Conservation (phyloP, 768 basidiomycete species). For the Pluteus cervinus region DNA sequence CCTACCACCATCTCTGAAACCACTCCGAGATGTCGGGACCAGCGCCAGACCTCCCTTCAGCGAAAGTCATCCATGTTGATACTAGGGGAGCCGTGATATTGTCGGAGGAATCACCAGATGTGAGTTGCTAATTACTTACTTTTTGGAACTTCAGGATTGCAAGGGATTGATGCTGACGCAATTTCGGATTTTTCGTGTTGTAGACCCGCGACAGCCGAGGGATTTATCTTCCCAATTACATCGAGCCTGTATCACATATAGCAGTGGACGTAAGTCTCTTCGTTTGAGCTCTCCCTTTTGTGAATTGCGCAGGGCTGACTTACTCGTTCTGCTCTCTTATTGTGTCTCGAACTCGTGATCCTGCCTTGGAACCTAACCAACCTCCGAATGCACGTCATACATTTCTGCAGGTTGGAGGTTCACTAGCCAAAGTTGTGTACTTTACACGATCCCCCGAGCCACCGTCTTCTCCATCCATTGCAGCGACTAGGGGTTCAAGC, state of each 20-base stretch:
- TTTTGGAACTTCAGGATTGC: too few species aligned
- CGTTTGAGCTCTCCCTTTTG: constrained; percentile 3
- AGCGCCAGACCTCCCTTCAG: constrained; percentile 66
- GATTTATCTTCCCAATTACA: constrained; percentile 96
- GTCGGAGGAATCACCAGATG: constrained; percentile 91
- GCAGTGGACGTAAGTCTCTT: constrained; percentile 82
- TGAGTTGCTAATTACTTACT: constrained; percentile 28
- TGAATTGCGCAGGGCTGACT: too few species aligned
- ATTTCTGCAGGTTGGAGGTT: constrained; percentile 80
- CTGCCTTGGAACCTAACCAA: too few species aligned
- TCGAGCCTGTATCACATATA: constrained; percentile 95
- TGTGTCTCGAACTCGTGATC: too few species aligned
- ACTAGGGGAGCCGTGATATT: constrained; percentile 92
- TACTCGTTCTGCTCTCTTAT: too few species aligned
- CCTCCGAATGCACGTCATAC: constrained; percentile 9
- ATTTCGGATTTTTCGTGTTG: constrained; percentile 9
- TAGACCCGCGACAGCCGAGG: constrained; percentile 92
- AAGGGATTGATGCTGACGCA: constrained; percentile 3
- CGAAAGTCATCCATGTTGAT: constrained; percentile 89
- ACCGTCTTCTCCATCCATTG: constrained; percentile 68
- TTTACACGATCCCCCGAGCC: constrained; percentile 92
- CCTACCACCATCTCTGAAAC: constrained; percentile 4
- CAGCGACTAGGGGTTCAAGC: constrained; percentile 53
- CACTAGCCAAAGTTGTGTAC: constrained; percentile 96
- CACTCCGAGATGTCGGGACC: constrained; percentile 27